A percentile compares a stretch with the other conserved stretches of the same genome.
phyloP scores from a whole-genome alignment of 495 filamentous ascomycete species.

The Tuber brumale region DNA sequence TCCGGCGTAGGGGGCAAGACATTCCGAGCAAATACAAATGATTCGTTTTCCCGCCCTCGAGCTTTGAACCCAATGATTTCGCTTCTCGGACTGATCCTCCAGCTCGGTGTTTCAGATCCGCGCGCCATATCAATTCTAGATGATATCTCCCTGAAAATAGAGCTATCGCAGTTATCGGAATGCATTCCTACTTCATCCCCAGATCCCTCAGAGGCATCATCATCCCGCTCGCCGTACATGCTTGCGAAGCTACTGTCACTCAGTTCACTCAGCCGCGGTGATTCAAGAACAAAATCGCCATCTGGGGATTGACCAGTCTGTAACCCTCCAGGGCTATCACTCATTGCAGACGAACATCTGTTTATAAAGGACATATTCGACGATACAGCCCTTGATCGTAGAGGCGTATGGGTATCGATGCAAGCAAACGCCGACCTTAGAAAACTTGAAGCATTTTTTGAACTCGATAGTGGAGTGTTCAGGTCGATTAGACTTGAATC shows the following conservation, averaged over 20 bases:
- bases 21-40: constrained; percentile 2
- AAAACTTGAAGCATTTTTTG: constrained; percentile 13
- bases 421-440: constrained; percentile 6
- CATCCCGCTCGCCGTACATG: constrained; percentile 49
- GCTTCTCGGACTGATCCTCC: constrained; percentile 25
- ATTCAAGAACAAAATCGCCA: constrained; percentile 14
- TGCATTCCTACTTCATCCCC: constrained; percentile 4
- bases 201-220: neutral
- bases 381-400: constrained; percentile 12
- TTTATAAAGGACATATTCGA: constrained; percentile 17
- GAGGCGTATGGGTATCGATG: constrained; percentile 6
- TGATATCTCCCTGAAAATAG: neutral
- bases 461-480: constrained; percentile 18
- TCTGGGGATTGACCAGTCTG: constrained; percentile 18
- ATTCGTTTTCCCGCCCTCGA: constrained; percentile 16
- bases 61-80: constrained; percentile 31
- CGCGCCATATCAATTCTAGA: neutral
- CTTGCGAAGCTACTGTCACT: constrained; percentile 74
- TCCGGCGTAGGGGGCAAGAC: constrained; percentile 33
- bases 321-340: constrained; percentile 15
- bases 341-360: constrained; percentile 25
- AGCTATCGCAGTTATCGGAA: constrained; percentile 12
- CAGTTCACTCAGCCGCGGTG: constrained; percentile 63
- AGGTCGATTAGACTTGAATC: constrained; percentile 29
- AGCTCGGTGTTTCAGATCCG: constrained; percentile 19